Evolutionary conservation across 345 rosid genomes (phyloP), one percentile per base, ranked within the genome.

Genomic region (Capsella bursapastoris): DNA sequence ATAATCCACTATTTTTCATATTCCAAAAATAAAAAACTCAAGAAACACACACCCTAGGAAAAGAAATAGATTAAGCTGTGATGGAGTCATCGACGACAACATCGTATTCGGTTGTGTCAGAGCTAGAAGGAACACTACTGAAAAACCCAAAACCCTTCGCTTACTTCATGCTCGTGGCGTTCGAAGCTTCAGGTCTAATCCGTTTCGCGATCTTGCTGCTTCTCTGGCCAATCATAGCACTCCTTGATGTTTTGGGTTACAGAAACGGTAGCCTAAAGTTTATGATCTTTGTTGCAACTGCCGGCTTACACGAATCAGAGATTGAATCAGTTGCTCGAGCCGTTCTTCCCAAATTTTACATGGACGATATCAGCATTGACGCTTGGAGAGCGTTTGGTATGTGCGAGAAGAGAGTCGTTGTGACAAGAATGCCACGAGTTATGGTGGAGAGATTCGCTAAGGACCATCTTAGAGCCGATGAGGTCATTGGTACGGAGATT

Each of bases 131-230:
- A 41, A 78, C 86, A 50, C 82, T 93, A 15, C 14, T 93, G 64
- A 87, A 80, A 68, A 86, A 87, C 76, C 81, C 79, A 1, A 77
- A 89, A 45, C 78, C 87, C 0, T 91, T 93, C 74, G 87, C 88
- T 1, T 93, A 91, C 85, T 93, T 89, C 87, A 91, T 93, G 98
- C 75, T 91, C 57, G 85, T 91, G 3, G 96, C 96, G 29, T 93
- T 93, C 18, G 98, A 93, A 75, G 89, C 97, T 0, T 89, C 97
- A 2, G 93, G 97, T 68, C 60, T 90, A 50, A 15, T 91, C 28
- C 94, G 98, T n/a, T 93, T 91, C 37, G 80, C 82, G 5, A 15
- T 81, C 52, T 15, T 93, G 76, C 51, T 93, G 62, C 16, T 86
- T 48, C 48, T 85, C 0, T 89, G 94, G 94, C 98, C 98, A 2